A percentile compares a stretch with the other conserved stretches of the same genome.
phyloP scores from a whole-genome alignment of 768 basidiomycete species.

The Tylopilus subfusipes region DNA sequence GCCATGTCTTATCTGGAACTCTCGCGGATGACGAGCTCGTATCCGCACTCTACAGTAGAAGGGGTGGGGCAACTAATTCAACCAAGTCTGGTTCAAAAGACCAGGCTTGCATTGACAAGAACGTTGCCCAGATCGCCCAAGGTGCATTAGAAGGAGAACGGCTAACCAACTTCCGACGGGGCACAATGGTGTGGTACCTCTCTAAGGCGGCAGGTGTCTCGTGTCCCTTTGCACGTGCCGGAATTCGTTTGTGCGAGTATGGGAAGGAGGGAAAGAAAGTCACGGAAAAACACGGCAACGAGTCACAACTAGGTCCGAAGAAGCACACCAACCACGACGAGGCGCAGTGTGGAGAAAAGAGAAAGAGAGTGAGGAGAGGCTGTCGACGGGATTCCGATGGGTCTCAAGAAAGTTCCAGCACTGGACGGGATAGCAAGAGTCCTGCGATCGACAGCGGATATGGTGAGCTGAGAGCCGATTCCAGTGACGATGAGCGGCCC shows the following conservation, averaged over 20 bases:
- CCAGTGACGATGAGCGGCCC: conserved; percentile 37
- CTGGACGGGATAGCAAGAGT: conserved; percentile 19
- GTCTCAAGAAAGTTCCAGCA: conserved; percentile 7
- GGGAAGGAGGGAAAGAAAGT: conserved; percentile 44
- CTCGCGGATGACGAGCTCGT: conserved; percentile 69
- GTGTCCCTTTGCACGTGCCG: conserved; percentile 71
- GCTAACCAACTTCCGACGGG: conserved; percentile 70
- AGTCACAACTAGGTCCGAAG: conserved; percentile 39
- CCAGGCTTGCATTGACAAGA: conserved; percentile 26
- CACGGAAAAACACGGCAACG: conserved; percentile 25
- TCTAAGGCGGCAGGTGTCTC: conserved; percentile 70
- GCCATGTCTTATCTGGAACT: conserved; percentile 71
- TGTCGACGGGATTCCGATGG: conserved; percentile 25
- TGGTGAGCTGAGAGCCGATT: conserved; percentile 19
- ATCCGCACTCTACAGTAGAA: conserved; percentile 64
- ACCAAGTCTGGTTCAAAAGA: conserved; percentile 24
- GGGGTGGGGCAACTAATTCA: conserved; percentile 59
- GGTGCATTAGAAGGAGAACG: conserved; percentile 31
- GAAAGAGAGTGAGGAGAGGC: conserved; percentile 39
- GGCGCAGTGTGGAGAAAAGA: conserved; percentile 45
- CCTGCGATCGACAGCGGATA: conserved; percentile 26
- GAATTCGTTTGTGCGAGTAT: conserved; percentile 71
- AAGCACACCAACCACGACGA: conserved; percentile 35
- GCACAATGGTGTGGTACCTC: conserved; percentile 80
- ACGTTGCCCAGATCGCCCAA: neutral